These are phyloP conservation scores for Candida loeiensis DNA, from an alignment of 805 yeast species.

Conservation along the genomic window DNA sequence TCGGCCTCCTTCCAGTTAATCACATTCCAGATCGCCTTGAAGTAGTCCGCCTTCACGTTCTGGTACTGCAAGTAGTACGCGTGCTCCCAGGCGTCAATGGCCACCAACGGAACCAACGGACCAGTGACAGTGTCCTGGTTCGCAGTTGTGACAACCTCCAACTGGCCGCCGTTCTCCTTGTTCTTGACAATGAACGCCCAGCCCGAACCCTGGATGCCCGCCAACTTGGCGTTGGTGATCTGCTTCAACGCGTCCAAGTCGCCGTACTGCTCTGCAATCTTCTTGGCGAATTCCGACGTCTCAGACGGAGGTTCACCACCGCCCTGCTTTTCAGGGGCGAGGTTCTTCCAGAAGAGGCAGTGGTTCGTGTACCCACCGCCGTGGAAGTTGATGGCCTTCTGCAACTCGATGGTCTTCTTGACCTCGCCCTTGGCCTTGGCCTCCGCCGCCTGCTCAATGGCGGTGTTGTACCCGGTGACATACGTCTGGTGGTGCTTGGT, in stretches of 20 bases:
- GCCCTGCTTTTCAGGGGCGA: slow-evolving; percentile 69
- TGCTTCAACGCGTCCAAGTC: slow-evolving; percentile 63
- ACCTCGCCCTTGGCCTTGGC: slow-evolving; percentile 59
- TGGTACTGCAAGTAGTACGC: slow-evolving; percentile 92
- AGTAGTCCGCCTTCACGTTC: slow-evolving; percentile 87
- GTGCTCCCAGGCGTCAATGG: slow-evolving; percentile 96
- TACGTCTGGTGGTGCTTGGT: slow-evolving; percentile 91
- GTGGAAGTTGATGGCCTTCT: slow-evolving; percentile 80
- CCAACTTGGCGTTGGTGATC: slow-evolving; percentile 57
- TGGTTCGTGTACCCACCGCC: slow-evolving; percentile 93
- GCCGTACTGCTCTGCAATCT: slow-evolving; percentile 65
- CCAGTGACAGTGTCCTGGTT: slow-evolving; percentile 87
- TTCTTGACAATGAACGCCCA: slow-evolving; percentile 92
- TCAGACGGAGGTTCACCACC: slow-evolving; percentile 67
- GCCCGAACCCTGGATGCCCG: slow-evolving; percentile 92
- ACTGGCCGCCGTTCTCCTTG: slow-evolving; percentile 59
- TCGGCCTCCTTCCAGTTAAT: slow-evolving; percentile 92
- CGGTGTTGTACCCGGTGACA: slow-evolving; percentile 78
- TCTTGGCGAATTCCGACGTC: slow-evolving; percentile 55
- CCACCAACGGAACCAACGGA: slow-evolving; percentile 68
- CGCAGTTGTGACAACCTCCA: slow-evolving; percentile 76
- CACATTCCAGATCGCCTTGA: slow-evolving; percentile 92
- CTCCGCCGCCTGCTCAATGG: slow-evolving; percentile 67
- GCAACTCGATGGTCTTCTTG: slow-evolving; percentile 58
- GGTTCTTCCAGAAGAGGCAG: slow-evolving; percentile 80